Evolutionary conservation across 352 stramenopile genomes (phyloP).

Genomic region (Phytophthora cajani): DNA sequence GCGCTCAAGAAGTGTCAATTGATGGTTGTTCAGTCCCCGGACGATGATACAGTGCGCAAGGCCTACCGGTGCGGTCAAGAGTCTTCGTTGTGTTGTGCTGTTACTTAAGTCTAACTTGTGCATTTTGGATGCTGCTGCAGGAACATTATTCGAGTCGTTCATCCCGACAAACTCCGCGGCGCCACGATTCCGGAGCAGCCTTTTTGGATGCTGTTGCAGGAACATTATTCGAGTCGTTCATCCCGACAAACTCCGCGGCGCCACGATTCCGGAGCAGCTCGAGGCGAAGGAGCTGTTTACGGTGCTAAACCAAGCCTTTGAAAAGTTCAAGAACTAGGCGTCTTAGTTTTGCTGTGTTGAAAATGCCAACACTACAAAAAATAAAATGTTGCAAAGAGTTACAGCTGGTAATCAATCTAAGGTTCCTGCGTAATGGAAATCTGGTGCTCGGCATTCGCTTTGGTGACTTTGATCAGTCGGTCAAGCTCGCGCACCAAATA

Average conservation of each 20-base stretch:
- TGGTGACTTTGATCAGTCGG: conserved; percentile 51
- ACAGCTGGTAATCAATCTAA: no score
- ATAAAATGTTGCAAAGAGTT: conserved; percentile 13
- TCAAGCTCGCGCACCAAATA: conserved; percentile 75
- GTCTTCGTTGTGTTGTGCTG: conserved; percentile 8
- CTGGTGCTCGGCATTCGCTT: conserved; percentile 30
- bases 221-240: conserved; percentile 90
- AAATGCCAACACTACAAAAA: conserved; percentile 8
- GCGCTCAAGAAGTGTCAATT: conserved; percentile 78
- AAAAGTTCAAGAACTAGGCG: conserved; percentile 79
- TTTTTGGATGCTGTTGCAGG: conserved; percentile 31
- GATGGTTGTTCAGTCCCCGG: conserved; percentile 80
- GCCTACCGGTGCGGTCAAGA: conserved; percentile 65
- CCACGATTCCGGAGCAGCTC: conserved; percentile 78
- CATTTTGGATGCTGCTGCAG: conserved; percentile 30
- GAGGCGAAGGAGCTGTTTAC: conserved; percentile 90
- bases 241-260: conserved; percentile 84
- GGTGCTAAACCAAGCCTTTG: conserved; percentile 88
- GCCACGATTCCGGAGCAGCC: no score
- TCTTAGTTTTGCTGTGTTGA: conserved; percentile 8
- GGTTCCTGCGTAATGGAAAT: conserved; percentile 8
- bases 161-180: conserved; percentile 86
- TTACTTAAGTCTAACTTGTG: neutral
- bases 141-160: conserved; percentile 88
- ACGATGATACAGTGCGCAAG: conserved; percentile 85